Evolutionary conservation across 2,329 filamentous ascomycete species (phyloP).

Genomic region (Fusarium musae): DNA sequence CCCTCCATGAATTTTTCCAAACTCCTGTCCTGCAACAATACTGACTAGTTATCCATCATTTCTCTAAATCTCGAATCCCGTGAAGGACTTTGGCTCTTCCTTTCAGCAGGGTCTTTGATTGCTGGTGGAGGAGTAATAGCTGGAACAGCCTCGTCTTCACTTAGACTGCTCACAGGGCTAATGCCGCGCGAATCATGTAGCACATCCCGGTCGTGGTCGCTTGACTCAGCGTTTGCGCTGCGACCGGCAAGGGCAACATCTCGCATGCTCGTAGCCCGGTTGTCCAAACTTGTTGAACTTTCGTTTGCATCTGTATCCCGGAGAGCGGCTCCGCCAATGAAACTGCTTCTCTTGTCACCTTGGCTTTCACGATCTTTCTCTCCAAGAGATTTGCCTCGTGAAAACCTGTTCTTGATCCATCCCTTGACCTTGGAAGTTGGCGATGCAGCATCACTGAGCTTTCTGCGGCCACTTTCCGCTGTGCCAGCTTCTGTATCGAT

Average conservation of each 20-base stretch:
- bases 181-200: constrained; percentile 50
- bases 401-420: constrained; percentile 67
- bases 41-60: constrained; percentile 55
- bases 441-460: constrained; percentile 41
- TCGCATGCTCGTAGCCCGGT: constrained; percentile 56
- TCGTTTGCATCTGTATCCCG: constrained; percentile 56
- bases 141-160: constrained; percentile 23
- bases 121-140: constrained; percentile 53
- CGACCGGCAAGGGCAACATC: constrained; percentile 60
- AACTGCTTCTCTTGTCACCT: constrained; percentile 52
- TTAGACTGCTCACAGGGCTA: constrained; percentile 53
- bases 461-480: constrained; percentile 29
- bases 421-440: constrained; percentile 59
- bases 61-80: constrained; percentile 70
- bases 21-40: background rate
- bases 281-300: constrained; percentile 57
- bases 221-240: constrained; percentile 37
- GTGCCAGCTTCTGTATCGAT: constrained; percentile 33
- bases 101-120: constrained; percentile 48
- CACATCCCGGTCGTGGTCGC: constrained; percentile 26
- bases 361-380: constrained; percentile 54
- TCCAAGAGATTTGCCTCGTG: constrained; percentile 54
- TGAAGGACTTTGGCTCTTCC: constrained; percentile 62
- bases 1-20: background rate
- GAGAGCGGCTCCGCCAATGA: constrained; percentile 63